Evolutionary conservation across 768 basidiomycete genomes (phyloP), one percentile per base, ranked within the genome.

Genomic region (Baorangia bicolor): DNA sequence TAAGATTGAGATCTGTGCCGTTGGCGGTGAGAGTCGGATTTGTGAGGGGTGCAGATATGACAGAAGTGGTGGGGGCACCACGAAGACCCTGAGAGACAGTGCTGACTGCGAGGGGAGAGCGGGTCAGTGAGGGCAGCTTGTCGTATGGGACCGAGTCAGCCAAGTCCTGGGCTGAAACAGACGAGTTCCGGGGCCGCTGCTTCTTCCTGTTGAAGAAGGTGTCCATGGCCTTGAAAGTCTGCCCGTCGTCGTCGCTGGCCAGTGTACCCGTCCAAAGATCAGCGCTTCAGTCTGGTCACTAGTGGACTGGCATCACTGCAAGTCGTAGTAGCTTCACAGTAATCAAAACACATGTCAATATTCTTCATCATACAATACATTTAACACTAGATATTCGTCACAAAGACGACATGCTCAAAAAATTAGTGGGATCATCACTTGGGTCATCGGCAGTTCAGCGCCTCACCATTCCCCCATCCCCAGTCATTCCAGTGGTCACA

Each of bases 41-140:
- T 25, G 90, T 91, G 64, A 88, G 86, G 9, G 90, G 90, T 5
- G 90, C 91, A 30, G 89, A 92, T 60, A 93, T 92, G 46, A 60
- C 69, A 21, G 73, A 58, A 18, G 62, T 63, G 11, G 50, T 34
- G 1, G 55, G 46, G 43, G 37, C 59, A 49, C 79, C 81, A 67
- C 79, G 77, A 34, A 83, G 69, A 40, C 78, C 82, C 65, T 86
- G 84, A 33, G 77, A 81, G 48, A 81, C 70, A 9, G 82, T 82
- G 23, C 72, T 75, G 46, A 83, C 82, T 37, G 87, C 72, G 37
- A 85, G 63, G 25, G 88, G 88, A 44, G 86, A 81, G 50, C 81
- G 80, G 35, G 80, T 74, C n/a, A 81, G 73, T 5, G 64, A 41
- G 21, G 77, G 77, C 34, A 87, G 77, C 67, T 78, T 82, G 75